phyloP scores from a whole-genome alignment of 148 eudicot species.

The Rhododendron williamsianum region DNA sequence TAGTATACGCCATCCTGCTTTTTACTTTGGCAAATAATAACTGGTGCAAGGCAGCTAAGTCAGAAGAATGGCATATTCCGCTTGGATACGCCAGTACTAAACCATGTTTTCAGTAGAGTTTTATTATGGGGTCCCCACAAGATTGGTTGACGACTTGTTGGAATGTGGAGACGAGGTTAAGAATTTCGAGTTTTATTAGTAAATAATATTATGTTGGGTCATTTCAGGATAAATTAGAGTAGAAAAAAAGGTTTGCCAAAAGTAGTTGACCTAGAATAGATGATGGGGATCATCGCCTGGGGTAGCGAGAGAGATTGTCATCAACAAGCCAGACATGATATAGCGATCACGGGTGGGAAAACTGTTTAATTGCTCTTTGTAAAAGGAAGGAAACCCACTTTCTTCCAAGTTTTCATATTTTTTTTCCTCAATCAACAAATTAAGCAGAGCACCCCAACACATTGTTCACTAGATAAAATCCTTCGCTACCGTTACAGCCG shows the following conservation, averaged over 20 bases:
- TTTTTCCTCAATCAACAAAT: no score
- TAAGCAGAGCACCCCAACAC: no score
- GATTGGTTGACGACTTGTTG: not conserved
- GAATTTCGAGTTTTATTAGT: not conserved
- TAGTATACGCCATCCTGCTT: not conserved
- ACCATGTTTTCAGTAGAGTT: not conserved
- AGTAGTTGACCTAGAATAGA: not conserved
- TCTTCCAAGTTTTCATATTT: not conserved
- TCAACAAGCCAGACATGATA: not conserved
- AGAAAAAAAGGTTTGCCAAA: not conserved
- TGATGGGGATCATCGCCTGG: not conserved
- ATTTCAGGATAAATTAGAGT: not conserved
- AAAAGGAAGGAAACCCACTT: no score
- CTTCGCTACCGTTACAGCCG: no score
- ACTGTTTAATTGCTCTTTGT: no score
- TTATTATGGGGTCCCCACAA: not conserved
- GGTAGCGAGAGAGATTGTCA: not conserved
- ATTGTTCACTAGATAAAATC: no score
- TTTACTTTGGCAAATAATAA: not conserved
- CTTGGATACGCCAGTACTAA: not conserved
- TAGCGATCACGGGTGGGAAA: not conserved
- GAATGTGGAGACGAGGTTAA: not conserved
- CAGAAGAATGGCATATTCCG: not conserved
- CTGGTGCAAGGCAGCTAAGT: not conserved
- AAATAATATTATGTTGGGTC: not conserved